Conservation (phyloP, 2,329 filamentous ascomycete species). For the Dryadomyces sulphureus region DNA sequence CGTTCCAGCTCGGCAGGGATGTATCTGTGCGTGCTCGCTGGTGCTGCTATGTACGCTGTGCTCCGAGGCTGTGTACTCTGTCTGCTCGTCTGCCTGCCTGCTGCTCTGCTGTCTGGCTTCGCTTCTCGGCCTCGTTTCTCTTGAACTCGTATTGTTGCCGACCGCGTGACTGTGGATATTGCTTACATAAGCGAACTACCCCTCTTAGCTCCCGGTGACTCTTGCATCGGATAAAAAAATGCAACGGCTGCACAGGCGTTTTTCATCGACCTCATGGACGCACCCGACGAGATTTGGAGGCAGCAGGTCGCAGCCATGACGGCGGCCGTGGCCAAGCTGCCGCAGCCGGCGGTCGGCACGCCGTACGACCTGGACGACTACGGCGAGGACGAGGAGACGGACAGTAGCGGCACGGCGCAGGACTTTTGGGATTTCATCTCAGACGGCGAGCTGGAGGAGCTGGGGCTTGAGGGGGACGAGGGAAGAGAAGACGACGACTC, state of each 20-base stretch:
- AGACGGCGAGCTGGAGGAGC: slow-evolving; percentile 52
- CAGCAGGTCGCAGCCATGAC: slow-evolving; percentile 77
- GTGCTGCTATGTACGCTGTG: no score
- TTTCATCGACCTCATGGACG: neutral
- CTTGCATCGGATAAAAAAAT: neutral
- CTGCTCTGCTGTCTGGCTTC: no score
- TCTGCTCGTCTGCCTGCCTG: no score
- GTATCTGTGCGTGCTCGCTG: no score
- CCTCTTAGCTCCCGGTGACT: neutral
- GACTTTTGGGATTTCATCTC: slow-evolving; percentile 92
- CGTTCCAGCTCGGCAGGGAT: no score
- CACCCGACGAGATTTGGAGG: slow-evolving; percentile 50
- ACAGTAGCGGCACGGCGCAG: slow-evolving; percentile 37
- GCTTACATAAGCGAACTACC: neutral
- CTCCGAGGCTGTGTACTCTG: no score
- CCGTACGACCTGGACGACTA: slow-evolving; percentile 19
- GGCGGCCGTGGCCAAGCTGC: slow-evolving; percentile 62
- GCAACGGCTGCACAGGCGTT: neutral
- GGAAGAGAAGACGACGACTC: slow-evolving; percentile 3
- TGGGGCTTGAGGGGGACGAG: slow-evolving; percentile 28
- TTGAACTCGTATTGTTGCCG: no score
- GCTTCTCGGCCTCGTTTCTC: no score
- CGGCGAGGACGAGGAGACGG: slow-evolving; percentile 44
- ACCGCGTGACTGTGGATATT: no score
- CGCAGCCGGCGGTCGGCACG: slow-evolving; percentile 23